Evolutionary conservation across 768 basidiomycete genomes (phyloP), one percentile per base, ranked within the genome.

Genomic region (Phanerodontia chrysosporium): DNA sequence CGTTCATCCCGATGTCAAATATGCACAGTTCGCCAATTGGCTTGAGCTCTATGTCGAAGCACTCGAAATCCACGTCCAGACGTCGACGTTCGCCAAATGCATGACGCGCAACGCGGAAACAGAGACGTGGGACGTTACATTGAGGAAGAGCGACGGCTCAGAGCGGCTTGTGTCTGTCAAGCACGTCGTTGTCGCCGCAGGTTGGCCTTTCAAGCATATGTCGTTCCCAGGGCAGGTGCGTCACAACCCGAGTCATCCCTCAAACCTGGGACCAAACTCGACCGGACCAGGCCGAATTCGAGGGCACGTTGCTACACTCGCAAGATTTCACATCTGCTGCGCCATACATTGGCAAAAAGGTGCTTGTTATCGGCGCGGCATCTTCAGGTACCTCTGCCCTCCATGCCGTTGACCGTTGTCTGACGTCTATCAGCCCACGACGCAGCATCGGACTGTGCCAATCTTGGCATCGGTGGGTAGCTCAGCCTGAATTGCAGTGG

Each of bases 21-120:
- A 60, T 32, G 13, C 12, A 39, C 52, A 84, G 81, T 75, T 89
- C n/a, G 86, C 80, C 1, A 81, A 83, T 61, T 89, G 84, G 82
- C 70, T 88, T 16, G 86, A 89, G 65, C 73, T 72, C 3, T 89
- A 88, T 60, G 85, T 81, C 0, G 74, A 80, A 3, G 67, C 76
- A 2, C 74, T 87, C 32, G 87, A 88, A 57, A 68, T 89, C 42
- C 80, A 85, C 58, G 79, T 85, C 10, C 88, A 85, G 87, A 83
- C 79, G 0, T 79, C 82, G 0, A 73, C 82, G 0, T 80, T 66
- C 9, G 66, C 71, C 14, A 68, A 63, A n/a, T 72, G 67, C 29
- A 70, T 78, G 10, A 63, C 63, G 0, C 78, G 78, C 69, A 64
- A 79, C 63, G 69, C 73, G 14, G 61, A 64, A 49, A 64, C 60